phyloP scores from a whole-genome alignment of 1,284 basidiomycete species.

The Fistulinella staudtii region DNA sequence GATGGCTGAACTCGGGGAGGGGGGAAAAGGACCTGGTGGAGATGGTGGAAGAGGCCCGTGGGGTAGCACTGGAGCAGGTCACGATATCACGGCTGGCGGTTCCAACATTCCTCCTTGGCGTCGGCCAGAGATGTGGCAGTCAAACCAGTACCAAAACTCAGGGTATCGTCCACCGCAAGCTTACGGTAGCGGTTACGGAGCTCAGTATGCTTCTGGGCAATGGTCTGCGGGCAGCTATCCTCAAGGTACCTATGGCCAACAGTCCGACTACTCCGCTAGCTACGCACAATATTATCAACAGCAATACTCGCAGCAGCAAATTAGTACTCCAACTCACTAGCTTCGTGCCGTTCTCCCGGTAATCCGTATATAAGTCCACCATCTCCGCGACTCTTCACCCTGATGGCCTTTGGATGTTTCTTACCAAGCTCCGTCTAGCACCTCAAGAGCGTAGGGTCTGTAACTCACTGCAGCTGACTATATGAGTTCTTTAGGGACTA shows the following conservation, averaged over 20 bases:
- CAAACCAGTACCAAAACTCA: conserved; percentile 43
- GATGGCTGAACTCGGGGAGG: conserved; percentile 98
- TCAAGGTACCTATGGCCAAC: conserved; percentile 40
- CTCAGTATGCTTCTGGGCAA: conserved; percentile 34
- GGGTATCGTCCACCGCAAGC: conserved; percentile 53
- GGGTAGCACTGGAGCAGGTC: conserved; percentile 57
- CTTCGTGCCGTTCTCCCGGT: conserved; percentile 19
- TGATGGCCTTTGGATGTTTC: conserved; percentile 14
- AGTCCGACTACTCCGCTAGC: conserved; percentile 65
- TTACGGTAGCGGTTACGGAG: conserved; percentile 43
- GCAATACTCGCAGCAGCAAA: conserved; percentile 72
- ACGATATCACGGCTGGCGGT: conserved; percentile 75
- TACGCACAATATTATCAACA: conserved; percentile 81
- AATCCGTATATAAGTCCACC: conserved; percentile 22
- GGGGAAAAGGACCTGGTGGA: conserved; percentile 52
- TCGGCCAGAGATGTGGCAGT: conserved; percentile 79
- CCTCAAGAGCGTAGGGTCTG: conserved; percentile 26
- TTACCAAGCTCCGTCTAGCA: conserved; percentile 25
- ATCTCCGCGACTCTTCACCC: conserved; percentile 14
- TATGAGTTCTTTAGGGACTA: conserved; percentile 34
- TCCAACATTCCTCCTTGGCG: conserved; percentile 84
- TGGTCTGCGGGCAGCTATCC: conserved; percentile 48
- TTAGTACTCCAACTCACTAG: conserved; percentile 48
- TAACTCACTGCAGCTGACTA: conserved; percentile 38
- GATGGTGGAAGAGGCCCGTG: conserved; percentile 56